Evolutionary conservation across 306 rosid genomes (phyloP).

Genomic region (Vigna unguiculata): DNA sequence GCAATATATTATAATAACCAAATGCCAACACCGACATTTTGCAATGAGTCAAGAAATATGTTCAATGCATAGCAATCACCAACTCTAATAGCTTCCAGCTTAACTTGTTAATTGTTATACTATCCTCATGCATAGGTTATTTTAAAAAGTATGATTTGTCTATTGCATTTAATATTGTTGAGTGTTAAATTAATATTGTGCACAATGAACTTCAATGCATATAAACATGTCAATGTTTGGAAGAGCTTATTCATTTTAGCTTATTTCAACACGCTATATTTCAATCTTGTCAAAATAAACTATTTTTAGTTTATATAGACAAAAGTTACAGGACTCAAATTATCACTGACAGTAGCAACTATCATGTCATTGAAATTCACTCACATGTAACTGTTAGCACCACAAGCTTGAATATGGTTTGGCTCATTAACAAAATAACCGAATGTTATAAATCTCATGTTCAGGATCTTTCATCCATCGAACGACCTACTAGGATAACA

Average conservation of each 20-base stretch:
- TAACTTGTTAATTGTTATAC: conserved; percentile 26
- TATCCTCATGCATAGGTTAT: conserved; percentile 32
- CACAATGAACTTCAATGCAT: not conserved
- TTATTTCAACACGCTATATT: not conserved
- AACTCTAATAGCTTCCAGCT: conserved; percentile 35
- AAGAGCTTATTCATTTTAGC: conserved; percentile 16
- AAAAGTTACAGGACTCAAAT: not conserved
- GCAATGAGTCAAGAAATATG: conserved; percentile 34
- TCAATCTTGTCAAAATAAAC: not conserved
- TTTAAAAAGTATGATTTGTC: conserved; percentile 30
- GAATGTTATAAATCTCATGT: conserved; percentile 16
- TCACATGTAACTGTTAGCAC: not conserved
- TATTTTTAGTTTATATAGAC: not conserved
- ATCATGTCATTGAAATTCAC: conserved; percentile 25
- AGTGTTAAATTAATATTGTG: conserved; percentile 16
- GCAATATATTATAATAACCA: conserved; percentile 36
- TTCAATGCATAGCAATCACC: conserved; percentile 12
- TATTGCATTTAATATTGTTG: conserved; percentile 19
- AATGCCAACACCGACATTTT: conserved; percentile 21
- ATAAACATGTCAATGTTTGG: not conserved
- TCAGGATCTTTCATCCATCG: conserved; percentile 9
- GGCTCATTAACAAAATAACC: conserved; percentile 22
- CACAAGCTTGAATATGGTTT: not conserved
- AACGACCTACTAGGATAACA: conserved; percentile 12
- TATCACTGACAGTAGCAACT: not conserved